Conservation (phyloP, 164 flowering plant genomes). For the Vitis cinerea region DNA sequence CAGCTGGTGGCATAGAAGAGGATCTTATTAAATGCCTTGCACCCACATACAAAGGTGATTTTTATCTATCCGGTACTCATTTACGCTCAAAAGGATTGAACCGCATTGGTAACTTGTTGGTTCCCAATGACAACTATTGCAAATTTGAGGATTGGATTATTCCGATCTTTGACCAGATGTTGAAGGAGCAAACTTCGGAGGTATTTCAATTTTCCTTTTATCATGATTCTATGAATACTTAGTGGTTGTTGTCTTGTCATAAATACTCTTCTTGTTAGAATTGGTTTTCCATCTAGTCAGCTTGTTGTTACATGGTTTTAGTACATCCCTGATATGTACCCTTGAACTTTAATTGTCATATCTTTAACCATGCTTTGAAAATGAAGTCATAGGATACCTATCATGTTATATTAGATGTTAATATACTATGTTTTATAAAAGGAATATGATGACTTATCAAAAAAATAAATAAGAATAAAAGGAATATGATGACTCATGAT, state of each 20-base stretch:
- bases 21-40: slow-evolving; percentile 97
- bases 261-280: not conserved
- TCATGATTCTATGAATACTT: not conserved
- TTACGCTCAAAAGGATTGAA: slow-evolving; percentile 91
- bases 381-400: not conserved
- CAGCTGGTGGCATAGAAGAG: slow-evolving; percentile 96
- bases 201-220: slow-evolving; percentile 30
- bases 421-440: not conserved
- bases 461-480: too few relatives aligned
- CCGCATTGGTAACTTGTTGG: slow-evolving; percentile 92
- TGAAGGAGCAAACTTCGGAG: slow-evolving; percentile 76
- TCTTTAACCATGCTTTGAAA: not conserved
- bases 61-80: slow-evolving; percentile 73
- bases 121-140: slow-evolving; percentile 97
- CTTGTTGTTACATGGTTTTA: not conserved
- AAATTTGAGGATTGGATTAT: slow-evolving; percentile 98
- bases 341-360: not conserved
- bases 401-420: not conserved
- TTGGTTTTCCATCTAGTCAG: not conserved
- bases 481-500: too few relatives aligned
- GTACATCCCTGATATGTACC: not conserved
- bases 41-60: slow-evolving; percentile 87
- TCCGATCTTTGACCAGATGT: slow-evolving; percentile 87
- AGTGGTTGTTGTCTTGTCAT: not conserved
- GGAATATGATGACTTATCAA: too few relatives aligned